Base-by-base conservation (phyloP, 2,329 filamentous ascomycete species). In the Epichloe festucae region DNA sequence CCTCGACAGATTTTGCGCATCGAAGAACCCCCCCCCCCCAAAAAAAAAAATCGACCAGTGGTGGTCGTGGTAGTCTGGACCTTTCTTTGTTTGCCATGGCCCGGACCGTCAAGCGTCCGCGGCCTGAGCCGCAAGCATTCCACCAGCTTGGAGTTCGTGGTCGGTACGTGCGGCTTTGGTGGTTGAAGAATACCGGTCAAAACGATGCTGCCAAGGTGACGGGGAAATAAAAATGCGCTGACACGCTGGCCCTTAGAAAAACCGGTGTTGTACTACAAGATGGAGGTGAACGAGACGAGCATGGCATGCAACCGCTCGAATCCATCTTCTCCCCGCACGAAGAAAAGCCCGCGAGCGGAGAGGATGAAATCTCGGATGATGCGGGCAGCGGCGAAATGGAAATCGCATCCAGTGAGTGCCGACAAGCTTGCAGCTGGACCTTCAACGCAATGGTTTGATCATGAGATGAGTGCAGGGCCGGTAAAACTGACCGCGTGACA, bases 241-340 rank as follows among this genome's bases (percentile, higher is more conserved):
- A 52, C 55, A 21, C 35, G 11, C 17, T 53, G 44, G 19, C 11
- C 27, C 27, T 7, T 58, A 96, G 91, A 59, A 94, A 95, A 77
- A 98, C 93, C 1, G 93, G 93, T 44, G 78, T 95, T 27, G 85
- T 82, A 1, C 69, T 97, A 35, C 80, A 82, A 61, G 88, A 95
- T 62, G 81, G 75, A 51, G 88, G 88, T 49, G 74, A 83, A 54
- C 85, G 89, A 70, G 91, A 97, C 69, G 89, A 94, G 65, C 76
- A 95, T 75, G 93, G 91, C 67, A 82, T 98, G 73, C 89, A 96
- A 65, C 85, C 87, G 38, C 78, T 95, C 53, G 87, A 91, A 38
- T 81, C 81, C 58, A 81, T 97, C 57, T 95, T 95, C 67, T 96
- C 90, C 8, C 95, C 90, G 19, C 89, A 90, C 14, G 78, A 81